phyloP scores from a whole-genome alignment of 1,284 basidiomycete genomes.

The Grifola frondosa region DNA sequence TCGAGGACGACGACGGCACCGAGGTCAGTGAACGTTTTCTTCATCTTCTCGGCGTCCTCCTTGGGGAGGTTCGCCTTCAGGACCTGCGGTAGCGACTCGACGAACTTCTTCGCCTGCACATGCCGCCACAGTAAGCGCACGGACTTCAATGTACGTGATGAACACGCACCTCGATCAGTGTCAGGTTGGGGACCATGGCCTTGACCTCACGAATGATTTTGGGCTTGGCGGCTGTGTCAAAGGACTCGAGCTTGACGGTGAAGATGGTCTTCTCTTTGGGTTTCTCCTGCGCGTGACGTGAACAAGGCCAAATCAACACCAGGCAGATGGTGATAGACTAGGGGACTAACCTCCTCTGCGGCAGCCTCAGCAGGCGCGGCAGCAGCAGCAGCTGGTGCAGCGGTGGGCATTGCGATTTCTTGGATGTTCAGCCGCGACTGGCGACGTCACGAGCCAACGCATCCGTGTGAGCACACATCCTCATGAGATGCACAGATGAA shows the following conservation, averaged over 20 bases:
- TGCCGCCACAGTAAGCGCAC: background rate
- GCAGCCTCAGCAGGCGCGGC: constrained; percentile 56
- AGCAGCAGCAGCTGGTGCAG: constrained; percentile 61
- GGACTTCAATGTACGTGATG: background rate
- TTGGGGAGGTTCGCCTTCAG: constrained; percentile 97
- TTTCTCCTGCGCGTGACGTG: constrained; percentile 66
- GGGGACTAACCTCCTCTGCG: too few species aligned
- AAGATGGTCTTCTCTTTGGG: constrained; percentile 99
- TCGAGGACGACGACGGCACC: constrained; percentile 89
- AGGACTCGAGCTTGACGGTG: constrained; percentile 91
- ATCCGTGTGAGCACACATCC: background rate
- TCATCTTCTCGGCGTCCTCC: constrained; percentile 97
- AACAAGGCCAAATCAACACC: too few species aligned
- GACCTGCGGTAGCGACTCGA: constrained; percentile 92
- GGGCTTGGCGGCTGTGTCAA: constrained; percentile 88
- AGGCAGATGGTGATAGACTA: too few species aligned
- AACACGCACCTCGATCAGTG: constrained; percentile 86
- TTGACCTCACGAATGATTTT: constrained; percentile 99
- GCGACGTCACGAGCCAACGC: background rate
- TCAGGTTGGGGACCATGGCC: constrained; percentile 90
- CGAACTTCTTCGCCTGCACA: constrained; percentile 96
- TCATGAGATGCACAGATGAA: background rate
- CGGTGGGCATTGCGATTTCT: constrained; percentile 92
- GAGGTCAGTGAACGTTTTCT: constrained; percentile 85
- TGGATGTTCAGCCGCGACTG: constrained; percentile 95